Base-by-base conservation (phyloP, 2,329 filamentous ascomycete genomes). In the Cladosporium sp. region DNA sequence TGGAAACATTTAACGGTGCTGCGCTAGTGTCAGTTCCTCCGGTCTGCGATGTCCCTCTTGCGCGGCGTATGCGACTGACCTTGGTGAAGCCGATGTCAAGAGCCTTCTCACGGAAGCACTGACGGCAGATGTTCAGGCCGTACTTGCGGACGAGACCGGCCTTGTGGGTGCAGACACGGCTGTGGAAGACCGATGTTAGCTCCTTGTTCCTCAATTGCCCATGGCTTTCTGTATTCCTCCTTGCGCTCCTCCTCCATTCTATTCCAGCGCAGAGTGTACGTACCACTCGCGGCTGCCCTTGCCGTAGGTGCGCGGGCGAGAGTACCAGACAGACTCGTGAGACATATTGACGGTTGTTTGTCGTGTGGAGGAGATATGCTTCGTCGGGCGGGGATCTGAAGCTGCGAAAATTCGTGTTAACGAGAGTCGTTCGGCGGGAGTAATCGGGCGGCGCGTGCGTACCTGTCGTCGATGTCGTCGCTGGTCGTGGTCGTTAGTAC, bases 111-210 rank as follows among this genome's bases (percentile, higher is more conserved):
- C 87, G 80, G 85, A 90, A 90, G 85, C 87, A 89, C 82, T 87
- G 84, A 85, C 87, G 86, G 85, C 87, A 89, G 83, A 89, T 88
- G 79, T 96, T 92, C 77, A 97, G 88, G 81, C 95, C 94, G 87
- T 99, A 99, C 87, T 99, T 99, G 87, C 95, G 93, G 89, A 99
- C 97, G 77, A 99, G 90, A 96, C 95, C 95, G 80, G 95, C 94
- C 81, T 88, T 90, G 91, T 99, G 94, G 81, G 93, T 92, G 92
- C 89, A 92, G 80, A 91, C 89, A 80, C 89, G 90, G 87, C 89
- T 92, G 78, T 75, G 55, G 32, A 64, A 61, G 66, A 66, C 51
- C 61, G 30, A 70, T 68, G 69, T 77, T 69, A 77, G 75, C 71
- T 69, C 68, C 65, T 68, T 66, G 44, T 69, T 67, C 62, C 64